Percentiles rank a stretch among this genome's conserved stretches.
Evolutionary conservation across 495 filamentous ascomycete species (phyloP).

Genomic region (Aspergillus bertholletiae): DNA sequence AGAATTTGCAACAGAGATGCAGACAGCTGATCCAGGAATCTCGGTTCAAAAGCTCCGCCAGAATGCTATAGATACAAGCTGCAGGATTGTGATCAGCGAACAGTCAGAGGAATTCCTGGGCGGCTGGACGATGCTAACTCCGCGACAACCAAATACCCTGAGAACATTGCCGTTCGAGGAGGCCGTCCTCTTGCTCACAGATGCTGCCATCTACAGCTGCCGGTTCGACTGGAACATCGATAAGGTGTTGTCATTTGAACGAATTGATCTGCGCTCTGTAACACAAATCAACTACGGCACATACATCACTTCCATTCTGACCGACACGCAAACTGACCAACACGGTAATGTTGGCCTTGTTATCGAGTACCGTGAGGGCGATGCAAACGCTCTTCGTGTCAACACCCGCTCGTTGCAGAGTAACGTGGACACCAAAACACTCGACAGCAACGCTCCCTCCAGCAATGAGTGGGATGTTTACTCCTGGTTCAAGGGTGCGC

Average conservation of each 20-base stretch:
- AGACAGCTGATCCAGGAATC: slow-evolving; percentile 81
- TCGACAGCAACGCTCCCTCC: slow-evolving; percentile 18
- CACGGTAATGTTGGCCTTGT: slow-evolving; percentile 78
- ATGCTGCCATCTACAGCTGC: slow-evolving; percentile 79
- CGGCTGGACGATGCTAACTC: slow-evolving; percentile 77
- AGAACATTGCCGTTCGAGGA: slow-evolving; percentile 75
- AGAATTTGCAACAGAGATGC: slow-evolving; percentile 87
- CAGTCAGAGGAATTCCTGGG: slow-evolving; percentile 76
- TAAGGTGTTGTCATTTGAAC: slow-evolving; percentile 85
- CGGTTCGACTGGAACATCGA: slow-evolving; percentile 90
- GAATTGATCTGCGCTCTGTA: slow-evolving; percentile 74
- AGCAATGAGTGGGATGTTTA: slow-evolving; percentile 35
- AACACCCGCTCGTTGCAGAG: slow-evolving; percentile 82
- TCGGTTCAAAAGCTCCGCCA: slow-evolving; percentile 79
- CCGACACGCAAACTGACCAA: slow-evolving; percentile 69
- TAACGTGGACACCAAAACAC: slow-evolving; percentile 27
- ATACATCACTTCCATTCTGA: slow-evolving; percentile 85
- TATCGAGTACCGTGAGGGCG: slow-evolving; percentile 67
- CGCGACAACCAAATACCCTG: slow-evolving; percentile 61
- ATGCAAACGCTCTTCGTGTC: slow-evolving; percentile 62
- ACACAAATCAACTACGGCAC: slow-evolving; percentile 69
- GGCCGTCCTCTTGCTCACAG: slow-evolving; percentile 78
- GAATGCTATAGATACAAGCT: slow-evolving; percentile 81
- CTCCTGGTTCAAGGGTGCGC: slow-evolving; percentile 39
- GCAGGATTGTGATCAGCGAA: slow-evolving; percentile 80